Conservation (phyloP, 768 basidiomycete genomes). For the Leccinum uliginosum region DNA sequence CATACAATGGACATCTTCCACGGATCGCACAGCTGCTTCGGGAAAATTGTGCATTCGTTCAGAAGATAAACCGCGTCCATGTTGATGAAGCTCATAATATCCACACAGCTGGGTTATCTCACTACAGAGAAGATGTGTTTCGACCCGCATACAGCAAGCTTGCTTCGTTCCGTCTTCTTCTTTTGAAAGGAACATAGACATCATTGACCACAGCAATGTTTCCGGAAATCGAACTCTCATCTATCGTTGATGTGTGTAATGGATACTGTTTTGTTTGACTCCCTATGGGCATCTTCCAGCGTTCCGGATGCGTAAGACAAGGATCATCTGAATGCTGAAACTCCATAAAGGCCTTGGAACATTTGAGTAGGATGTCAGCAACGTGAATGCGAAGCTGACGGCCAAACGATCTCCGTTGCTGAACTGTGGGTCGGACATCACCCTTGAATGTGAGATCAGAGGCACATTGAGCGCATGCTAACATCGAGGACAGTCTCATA, state of each 20-base stretch:
- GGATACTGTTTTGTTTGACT: background rate
- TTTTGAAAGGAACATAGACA: background rate
- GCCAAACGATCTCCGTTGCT: background rate
- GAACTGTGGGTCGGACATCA: background rate
- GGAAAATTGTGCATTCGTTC: background rate
- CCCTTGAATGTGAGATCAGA: background rate
- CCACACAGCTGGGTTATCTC: too few relatives aligned
- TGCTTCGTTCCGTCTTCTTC: too few relatives aligned
- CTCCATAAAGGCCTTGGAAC: background rate
- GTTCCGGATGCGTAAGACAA: background rate
- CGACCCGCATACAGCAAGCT: too few relatives aligned
- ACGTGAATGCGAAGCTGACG: background rate
- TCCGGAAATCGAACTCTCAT: constrained; percentile 5
- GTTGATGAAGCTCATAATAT: too few relatives aligned
- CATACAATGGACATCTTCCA: background rate
- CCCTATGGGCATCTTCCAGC: background rate
- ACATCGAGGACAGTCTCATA: background rate
- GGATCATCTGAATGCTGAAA: background rate
- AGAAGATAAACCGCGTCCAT: background rate
- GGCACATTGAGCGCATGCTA: background rate
- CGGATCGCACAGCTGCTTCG: background rate
- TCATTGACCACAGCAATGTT: constrained; percentile 1
- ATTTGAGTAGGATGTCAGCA: background rate
- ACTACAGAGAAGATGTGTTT: too few relatives aligned
- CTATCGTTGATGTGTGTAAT: background rate